Conservation (phyloP, 306 rosid genomes). For the Trifolium dubium region DNA sequence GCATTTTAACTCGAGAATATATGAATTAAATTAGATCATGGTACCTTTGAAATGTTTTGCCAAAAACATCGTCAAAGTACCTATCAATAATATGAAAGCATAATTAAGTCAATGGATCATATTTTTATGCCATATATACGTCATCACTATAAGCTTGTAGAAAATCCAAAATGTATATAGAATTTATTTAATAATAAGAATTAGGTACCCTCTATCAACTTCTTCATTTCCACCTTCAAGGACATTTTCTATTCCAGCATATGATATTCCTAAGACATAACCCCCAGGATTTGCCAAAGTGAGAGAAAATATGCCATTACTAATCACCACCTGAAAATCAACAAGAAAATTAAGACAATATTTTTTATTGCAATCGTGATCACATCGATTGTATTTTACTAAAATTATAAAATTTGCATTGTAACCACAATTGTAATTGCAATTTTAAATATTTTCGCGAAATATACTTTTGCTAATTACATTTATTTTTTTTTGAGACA, state of each 20-base stretch:
- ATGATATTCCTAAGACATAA: slow-evolving; percentile 54
- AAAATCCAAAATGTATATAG: background rate
- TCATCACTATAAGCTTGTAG: background rate
- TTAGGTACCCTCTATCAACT: slow-evolving; percentile 65
- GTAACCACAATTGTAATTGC: background rate
- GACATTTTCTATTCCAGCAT: slow-evolving; percentile 53
- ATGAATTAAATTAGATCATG: background rate
- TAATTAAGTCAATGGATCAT: background rate
- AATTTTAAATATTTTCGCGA: background rate
- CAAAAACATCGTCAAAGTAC: slow-evolving; percentile 64
- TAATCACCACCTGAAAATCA: slow-evolving; percentile 58
- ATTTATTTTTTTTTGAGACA: too few relatives aligned
- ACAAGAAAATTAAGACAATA: background rate
- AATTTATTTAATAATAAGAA: background rate
- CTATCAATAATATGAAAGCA: slow-evolving; percentile 41
- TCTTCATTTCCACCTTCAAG: slow-evolving; percentile 40
- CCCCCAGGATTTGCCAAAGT: slow-evolving; percentile 64
- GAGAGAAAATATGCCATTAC: slow-evolving; percentile 63
- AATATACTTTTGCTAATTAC: too few relatives aligned
- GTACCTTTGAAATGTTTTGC: slow-evolving; percentile 47
- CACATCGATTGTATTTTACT: too few relatives aligned
- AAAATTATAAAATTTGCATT: too few relatives aligned
- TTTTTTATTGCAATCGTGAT: background rate
- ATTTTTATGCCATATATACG: background rate
- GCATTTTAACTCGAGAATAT: background rate